Conservation (phyloP, 768 basidiomycete species). For the Boletellus ananas region DNA sequence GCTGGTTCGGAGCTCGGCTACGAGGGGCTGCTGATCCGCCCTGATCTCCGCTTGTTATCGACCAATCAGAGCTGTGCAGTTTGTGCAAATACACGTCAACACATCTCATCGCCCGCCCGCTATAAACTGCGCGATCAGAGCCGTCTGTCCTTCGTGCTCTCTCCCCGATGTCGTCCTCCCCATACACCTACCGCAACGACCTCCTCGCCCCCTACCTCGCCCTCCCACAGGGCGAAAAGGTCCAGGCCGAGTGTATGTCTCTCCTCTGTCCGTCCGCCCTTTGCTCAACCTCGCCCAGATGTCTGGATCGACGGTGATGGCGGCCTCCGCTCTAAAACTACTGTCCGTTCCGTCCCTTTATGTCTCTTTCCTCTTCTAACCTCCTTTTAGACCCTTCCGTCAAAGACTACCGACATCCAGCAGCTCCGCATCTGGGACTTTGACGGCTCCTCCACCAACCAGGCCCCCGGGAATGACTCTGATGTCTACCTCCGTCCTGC, state of each 20-base stretch:
- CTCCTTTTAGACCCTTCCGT: constrained; percentile 67
- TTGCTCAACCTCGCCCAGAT: constrained; percentile 47
- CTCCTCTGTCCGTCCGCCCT: background rate
- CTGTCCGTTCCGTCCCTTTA: constrained; percentile 44
- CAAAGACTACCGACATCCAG: constrained; percentile 82
- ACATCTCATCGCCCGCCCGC: constrained; percentile 9
- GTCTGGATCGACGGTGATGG: constrained; percentile 97
- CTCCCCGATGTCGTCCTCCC: constrained; percentile 21
- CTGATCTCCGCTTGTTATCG: constrained; percentile 20
- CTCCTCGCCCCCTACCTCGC: constrained; percentile 88
- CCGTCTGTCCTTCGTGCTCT: background rate
- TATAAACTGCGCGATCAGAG: constrained; percentile 22
- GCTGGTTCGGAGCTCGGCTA: constrained; percentile 6
- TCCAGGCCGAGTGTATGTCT: constrained; percentile 90
- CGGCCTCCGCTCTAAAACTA: constrained; percentile 96
- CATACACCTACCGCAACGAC: constrained; percentile 64
- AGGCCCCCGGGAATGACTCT: constrained; percentile 93
- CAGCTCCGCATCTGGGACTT: constrained; percentile 99
- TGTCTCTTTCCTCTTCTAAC: background rate
- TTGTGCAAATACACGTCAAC: constrained; percentile 25
- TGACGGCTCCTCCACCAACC: constrained; percentile 96
- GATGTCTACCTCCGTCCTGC: constrained; percentile 98
- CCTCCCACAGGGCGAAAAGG: constrained; percentile 84
- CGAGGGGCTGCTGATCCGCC: background rate
- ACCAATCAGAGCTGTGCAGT: constrained; percentile 21